These are phyloP conservation scores for Didymosphaeria variabile DNA, from an alignment of 2,329 filamentous ascomycete species.

Conservation along the genomic window DNA sequence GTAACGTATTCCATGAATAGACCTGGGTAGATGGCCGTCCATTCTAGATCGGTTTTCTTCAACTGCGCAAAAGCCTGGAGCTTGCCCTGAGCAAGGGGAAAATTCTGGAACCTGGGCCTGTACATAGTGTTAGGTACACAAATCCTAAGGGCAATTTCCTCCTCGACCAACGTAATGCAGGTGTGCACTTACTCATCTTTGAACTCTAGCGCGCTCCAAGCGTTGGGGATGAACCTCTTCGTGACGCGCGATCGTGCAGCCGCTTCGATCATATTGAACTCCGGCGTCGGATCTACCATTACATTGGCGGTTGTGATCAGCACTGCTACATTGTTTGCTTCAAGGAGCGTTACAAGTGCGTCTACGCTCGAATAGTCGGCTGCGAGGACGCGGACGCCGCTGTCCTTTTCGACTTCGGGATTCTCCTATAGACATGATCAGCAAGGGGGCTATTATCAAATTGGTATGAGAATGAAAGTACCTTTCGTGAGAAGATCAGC, in stretches of 20 bases:
- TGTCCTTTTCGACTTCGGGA: slow-evolving; percentile 20
- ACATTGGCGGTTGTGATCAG: slow-evolving; percentile 51
- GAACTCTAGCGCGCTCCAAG: slow-evolving; percentile 44
- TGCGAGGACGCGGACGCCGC: slow-evolving; percentile 27
- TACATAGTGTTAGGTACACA: not conserved
- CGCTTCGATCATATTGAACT: slow-evolving; percentile 57
- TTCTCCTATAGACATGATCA: slow-evolving; percentile 15
- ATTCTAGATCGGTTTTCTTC: slow-evolving; percentile 30
- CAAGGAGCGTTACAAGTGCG: slow-evolving; percentile 36
- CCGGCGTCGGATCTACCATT: slow-evolving; percentile 34
- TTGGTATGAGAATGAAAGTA: slow-evolving; percentile 19
- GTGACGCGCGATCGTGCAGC: slow-evolving; percentile 52
- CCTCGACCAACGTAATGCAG: too few species aligned
- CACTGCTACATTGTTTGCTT: slow-evolving; percentile 54
- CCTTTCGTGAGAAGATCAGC: slow-evolving; percentile 54
- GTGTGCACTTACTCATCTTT: slow-evolving; percentile 20
- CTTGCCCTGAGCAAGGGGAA: slow-evolving; percentile 12
- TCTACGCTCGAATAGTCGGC: slow-evolving; percentile 45
- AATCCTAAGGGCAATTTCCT: too few species aligned
- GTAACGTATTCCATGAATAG: slow-evolving; percentile 40
- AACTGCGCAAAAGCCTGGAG: slow-evolving; percentile 19
- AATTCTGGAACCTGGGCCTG: slow-evolving; percentile 2
- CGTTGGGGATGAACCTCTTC: slow-evolving; percentile 54
- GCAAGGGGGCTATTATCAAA: not conserved
- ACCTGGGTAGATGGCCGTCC: slow-evolving; percentile 33